Evolutionary conservation across 345 rosid genomes (phyloP).

Genomic region (Melaleuca alternifolia): DNA sequence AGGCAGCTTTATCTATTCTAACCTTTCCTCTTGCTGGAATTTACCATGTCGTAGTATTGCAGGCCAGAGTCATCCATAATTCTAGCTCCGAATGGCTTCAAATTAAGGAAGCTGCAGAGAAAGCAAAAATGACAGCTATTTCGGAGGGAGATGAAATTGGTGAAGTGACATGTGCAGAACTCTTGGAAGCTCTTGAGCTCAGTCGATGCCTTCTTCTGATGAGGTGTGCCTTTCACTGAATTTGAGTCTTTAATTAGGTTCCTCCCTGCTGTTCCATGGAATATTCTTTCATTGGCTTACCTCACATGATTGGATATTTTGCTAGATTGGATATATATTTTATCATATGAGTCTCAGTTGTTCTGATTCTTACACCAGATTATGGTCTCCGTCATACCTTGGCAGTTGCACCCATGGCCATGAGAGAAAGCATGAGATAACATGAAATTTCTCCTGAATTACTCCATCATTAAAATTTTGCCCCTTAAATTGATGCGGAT

Average conservation of each 20-base stretch:
- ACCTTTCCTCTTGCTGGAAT: not conserved
- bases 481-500: not conserved
- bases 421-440: not conserved
- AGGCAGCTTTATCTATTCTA: not conserved
- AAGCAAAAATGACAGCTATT: slow-evolving; percentile 65
- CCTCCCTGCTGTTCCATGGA: not conserved
- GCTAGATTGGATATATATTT: not conserved
- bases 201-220: slow-evolving; percentile 90
- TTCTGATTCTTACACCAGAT: not conserved
- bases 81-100: slow-evolving; percentile 78
- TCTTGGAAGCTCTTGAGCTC: slow-evolving; percentile 96
- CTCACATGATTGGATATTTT: not conserved
- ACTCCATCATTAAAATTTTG: not conserved
- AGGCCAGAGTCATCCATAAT: slow-evolving; percentile 96
- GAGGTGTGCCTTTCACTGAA: slow-evolving; percentile 42
- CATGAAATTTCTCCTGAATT: not conserved
- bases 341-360: not conserved
- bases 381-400: not conserved
- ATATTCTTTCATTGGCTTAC: not conserved
- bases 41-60: slow-evolving; percentile 1
- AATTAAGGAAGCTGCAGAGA: slow-evolving; percentile 88
- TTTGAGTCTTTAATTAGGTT: not conserved
- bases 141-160: slow-evolving; percentile 82
- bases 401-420: not conserved
- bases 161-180: slow-evolving; percentile 89